A percentile compares a stretch with the other conserved stretches of the same genome.
Conservation (phyloP, 2,329 filamentous ascomycete genomes). For the Cladosporium sp. region DNA sequence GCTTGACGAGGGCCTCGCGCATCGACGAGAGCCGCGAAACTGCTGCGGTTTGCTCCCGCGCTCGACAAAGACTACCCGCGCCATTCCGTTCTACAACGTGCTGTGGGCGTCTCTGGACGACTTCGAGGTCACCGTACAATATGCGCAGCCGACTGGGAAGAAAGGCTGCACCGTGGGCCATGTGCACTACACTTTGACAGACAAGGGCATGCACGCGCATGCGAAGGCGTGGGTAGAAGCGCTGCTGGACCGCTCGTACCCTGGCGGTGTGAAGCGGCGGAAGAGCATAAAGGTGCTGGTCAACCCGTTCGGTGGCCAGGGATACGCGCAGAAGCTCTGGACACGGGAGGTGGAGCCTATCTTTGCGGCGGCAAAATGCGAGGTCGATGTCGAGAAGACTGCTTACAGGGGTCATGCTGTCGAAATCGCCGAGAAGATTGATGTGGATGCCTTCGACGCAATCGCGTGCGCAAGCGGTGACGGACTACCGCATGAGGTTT, state of each 20-base stretch:
- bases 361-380: conserved; percentile 76
- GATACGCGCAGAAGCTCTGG: conserved; percentile 72
- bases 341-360: conserved; percentile 75
- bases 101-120: conserved; percentile 73
- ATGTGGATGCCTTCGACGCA: conserved; percentile 79
- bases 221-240: conserved; percentile 62
- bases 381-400: conserved; percentile 72
- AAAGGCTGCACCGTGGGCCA: conserved; percentile 60
- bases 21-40: conserved; percentile 46
- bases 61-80: conserved; percentile 50
- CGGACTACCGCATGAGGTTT: conserved; percentile 87
- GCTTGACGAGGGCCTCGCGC: conserved; percentile 57
- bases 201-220: conserved; percentile 52
- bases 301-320: conserved; percentile 88
- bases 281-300: conserved; percentile 86
- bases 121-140: conserved; percentile 67
- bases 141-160: conserved; percentile 60
- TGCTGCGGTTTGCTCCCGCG: conserved; percentile 58
- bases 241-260: conserved; percentile 72
- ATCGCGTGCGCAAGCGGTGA: conserved; percentile 90
- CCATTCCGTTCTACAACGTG: conserved; percentile 78
- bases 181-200: conserved; percentile 60
- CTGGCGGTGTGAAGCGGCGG: conserved; percentile 58
- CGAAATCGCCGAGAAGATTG: conserved; percentile 71
- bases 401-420: conserved; percentile 73